These are phyloP conservation scores for Harringtonia aguacate DNA, from an alignment of 2,329 filamentous ascomycete genomes.

Conservation along the genomic window DNA sequence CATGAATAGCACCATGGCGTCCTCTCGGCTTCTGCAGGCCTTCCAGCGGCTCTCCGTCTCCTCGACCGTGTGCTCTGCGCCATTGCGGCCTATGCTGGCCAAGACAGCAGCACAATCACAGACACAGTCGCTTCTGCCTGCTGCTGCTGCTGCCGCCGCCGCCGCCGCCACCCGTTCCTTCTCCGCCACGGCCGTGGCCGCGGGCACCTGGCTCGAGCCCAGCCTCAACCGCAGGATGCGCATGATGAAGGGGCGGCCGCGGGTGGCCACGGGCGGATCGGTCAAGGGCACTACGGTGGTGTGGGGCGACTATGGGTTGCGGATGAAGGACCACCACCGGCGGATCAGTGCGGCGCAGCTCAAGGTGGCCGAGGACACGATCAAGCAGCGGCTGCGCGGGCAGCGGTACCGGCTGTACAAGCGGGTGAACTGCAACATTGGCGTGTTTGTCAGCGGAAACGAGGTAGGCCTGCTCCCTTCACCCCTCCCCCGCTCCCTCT, in stretches of 20 bases:
- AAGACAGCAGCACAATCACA: neutral
- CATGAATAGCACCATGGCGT: conserved; percentile 33
- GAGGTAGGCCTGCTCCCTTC: conserved; percentile 43
- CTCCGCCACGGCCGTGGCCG: conserved; percentile 51
- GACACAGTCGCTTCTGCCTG: conserved; percentile 15
- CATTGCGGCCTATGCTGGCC: neutral
- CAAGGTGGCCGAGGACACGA: conserved; percentile 87
- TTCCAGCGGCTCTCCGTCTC: conserved; percentile 35
- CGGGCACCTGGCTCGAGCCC: conserved; percentile 74
- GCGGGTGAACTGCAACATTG: conserved; percentile 82
- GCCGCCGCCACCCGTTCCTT: conserved; percentile 46
- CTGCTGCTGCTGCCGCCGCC: conserved; percentile 7
- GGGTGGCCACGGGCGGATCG: conserved; percentile 83
- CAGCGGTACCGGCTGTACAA: conserved; percentile 91
- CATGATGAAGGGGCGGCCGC: conserved; percentile 83
- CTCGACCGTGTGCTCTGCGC: conserved; percentile 26
- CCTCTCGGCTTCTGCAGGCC: conserved; percentile 31
- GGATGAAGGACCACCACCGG: conserved; percentile 88
- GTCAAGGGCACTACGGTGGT: conserved; percentile 88
- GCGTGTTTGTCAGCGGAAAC: conserved; percentile 91
- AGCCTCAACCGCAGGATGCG: conserved; percentile 65
- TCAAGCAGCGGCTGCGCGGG: conserved; percentile 77
- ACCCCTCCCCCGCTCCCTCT: conserved; percentile 1
- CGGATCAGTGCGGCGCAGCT: conserved; percentile 79
- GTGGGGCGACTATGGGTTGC: conserved; percentile 92